Evolutionary conservation across 768 basidiomycete species (phyloP), one percentile per base, ranked within the genome.

Genomic region (Trametes villosa): DNA sequence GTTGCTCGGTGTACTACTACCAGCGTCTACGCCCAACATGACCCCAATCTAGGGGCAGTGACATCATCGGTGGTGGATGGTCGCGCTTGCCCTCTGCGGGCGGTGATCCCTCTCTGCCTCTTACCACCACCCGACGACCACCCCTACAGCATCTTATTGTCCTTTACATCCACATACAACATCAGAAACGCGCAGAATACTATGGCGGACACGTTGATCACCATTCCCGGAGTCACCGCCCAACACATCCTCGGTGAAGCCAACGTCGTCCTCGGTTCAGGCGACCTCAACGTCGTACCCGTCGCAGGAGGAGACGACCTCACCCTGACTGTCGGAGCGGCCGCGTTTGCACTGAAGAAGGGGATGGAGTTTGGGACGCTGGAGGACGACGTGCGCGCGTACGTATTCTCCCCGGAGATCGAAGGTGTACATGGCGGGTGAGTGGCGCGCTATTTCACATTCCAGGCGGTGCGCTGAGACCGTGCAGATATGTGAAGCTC

Each of bases 351-450:
- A 5, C 56, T 70, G 29, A 50, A 57, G 38, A 57, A 60, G 53
- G 62, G 47, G 12, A 64, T 61, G 1, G 34, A 61, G 15, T 67
- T 70, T 36, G 69, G 69, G 7, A 70, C 69, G 9, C 49, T 70
- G n/a, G 59, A 60, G 9, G 60, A 58, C 24, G 62, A 68, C 42
- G 30, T 55, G 13, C 36, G 66, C 20, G 56, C 60, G n/a, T 70
- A 70, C 34, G 59, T 66, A 11, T 70, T 70, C 55, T 51, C 45
- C 24, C 67, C 69, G 1, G 63, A 68, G 60, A 62, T 68, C n/a
- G 68, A 64, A 4, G 57, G 65, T 4, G 60, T 64, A 12, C 27
- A 26, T 24, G 60, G 63, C 40, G 65, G 66, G 65, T 65, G 49
- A 45, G 63, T 59, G 15, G 41, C 9, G 49, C 11, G 3, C 11